A percentile compares a stretch with the other conserved stretches of the same genome.
phyloP scores from a whole-genome alignment of 2,329 filamentous ascomycete species.

The Exophiala sideris region DNA sequence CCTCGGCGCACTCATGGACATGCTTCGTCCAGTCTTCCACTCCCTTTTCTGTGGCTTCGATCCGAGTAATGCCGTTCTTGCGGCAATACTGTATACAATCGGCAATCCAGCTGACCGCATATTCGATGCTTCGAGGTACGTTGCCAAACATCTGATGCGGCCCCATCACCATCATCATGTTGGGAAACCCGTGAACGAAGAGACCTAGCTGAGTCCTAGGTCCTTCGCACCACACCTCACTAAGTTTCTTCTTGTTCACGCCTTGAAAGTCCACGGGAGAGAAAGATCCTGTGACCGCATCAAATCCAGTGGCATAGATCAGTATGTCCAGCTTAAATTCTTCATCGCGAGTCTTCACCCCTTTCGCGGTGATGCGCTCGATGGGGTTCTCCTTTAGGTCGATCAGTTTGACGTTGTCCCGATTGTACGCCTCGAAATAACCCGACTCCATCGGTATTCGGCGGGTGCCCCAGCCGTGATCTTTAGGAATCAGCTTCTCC shows the following conservation, averaged over 20 bases:
- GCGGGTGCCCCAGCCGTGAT: conserved; percentile 56
- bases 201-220: conserved; percentile 42
- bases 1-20: conserved; percentile 46
- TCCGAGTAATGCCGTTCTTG: conserved; percentile 29
- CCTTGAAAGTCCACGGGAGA: conserved; percentile 39
- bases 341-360: conserved; percentile 41
- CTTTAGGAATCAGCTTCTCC: conserved; percentile 54
- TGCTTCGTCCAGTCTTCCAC: conserved; percentile 48
- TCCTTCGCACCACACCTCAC: conserved; percentile 35
- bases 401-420: conserved; percentile 46
- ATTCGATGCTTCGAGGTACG: conserved; percentile 29
- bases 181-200: conserved; percentile 41
- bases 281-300: conserved; percentile 32
- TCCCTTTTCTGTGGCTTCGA: conserved; percentile 42
- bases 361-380: conserved; percentile 36
- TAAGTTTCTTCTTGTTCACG: conserved; percentile 34
- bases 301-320: conserved; percentile 44
- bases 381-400: conserved; percentile 44
- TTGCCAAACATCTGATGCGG: conserved; percentile 46
- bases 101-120: conserved; percentile 39
- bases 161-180: conserved; percentile 53
- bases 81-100: conserved; percentile 30
- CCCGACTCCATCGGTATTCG: conserved; percentile 47
- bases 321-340: conserved; percentile 41
- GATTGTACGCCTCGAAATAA: conserved; percentile 52